Evolutionary conservation across 306 rosid genomes (phyloP), one percentile per base, ranked within the genome.

Genomic region (Potentilla sterilis): DNA sequence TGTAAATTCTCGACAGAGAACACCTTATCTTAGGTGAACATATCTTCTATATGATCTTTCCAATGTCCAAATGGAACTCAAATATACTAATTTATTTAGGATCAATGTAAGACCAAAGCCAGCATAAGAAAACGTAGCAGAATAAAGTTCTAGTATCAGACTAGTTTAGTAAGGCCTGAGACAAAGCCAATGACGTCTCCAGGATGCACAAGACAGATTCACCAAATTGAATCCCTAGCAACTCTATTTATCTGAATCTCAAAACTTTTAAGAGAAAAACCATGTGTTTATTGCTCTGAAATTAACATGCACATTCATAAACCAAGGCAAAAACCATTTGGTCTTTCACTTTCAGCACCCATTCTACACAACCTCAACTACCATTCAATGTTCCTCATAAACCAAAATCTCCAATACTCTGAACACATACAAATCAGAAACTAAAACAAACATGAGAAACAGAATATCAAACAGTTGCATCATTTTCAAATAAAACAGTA

Each of bases 61-160:
- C 42, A 3, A 4, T 44, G 18, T 28, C 43, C 44, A 28, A 61
- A 21, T 58, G 10, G 2, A 43, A 32, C 78, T 61, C 13, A 2
- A 35, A 47, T 11, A 47, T 18, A 37, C 0, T 21, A 35, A 9
- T 48, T 6, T 15, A 13, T 14, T n/a, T 8, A 14, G 38, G 7
- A 48, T 19, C 62, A 48, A 35, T 41, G 63, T 16, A 48, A 74
- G 19, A 14, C 44, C 58, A 74, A 28, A 6, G 3, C 32, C 69
- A 47, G 8, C 35, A 64, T 63, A 34, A 46, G 44, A 42, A 46
- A 19, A 6, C 24, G 21, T 44, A 59, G 61, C 78, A 34, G 35
- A 28, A 74, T 42, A 16, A 62, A 62, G 42, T 73, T 57, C 41
- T 40, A 55, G 67, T 38, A 72, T 72, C 65, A 68, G 13, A 68